Percentiles rank a stretch among this genome's conserved stretches.
These are phyloP conservation scores for Naganishia vaughanmartiniae DNA, from an alignment of 768 basidiomycete species.

Conservation along the genomic window DNA sequence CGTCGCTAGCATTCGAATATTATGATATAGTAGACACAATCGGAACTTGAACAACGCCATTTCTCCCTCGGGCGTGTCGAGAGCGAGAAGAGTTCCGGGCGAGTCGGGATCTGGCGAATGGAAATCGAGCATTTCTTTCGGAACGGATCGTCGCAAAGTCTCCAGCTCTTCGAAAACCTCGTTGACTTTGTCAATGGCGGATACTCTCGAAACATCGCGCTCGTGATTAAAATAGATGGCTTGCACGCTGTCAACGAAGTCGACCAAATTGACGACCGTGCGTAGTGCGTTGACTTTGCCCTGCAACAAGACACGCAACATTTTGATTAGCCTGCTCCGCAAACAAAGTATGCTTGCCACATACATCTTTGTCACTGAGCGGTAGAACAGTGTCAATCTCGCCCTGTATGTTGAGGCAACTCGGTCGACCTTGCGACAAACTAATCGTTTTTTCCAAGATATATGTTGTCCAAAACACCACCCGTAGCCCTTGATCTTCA, in stretches of 20 bases:
- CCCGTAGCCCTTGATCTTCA: slow-evolving; percentile 18
- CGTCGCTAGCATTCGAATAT: slow-evolving; percentile 26
- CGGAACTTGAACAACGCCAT: slow-evolving; percentile 16
- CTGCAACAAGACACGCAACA: neutral
- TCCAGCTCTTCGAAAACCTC: slow-evolving; percentile 6
- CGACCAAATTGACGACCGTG: slow-evolving; percentile 16
- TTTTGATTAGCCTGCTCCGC: neutral
- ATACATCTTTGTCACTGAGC: neutral
- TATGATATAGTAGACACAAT: slow-evolving; percentile 22
- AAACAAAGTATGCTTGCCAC: neutral
- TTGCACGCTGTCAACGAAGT: slow-evolving; percentile 15
- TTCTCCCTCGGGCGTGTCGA: slow-evolving; percentile 23
- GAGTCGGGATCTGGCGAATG: neutral
- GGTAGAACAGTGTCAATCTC: slow-evolving; percentile 27
- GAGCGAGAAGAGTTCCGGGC: slow-evolving; percentile 13
- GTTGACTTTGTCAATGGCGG: slow-evolving; percentile 7
- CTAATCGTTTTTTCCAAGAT: slow-evolving; percentile 24
- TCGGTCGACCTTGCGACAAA: slow-evolving; percentile 25
- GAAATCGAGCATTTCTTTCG: neutral
- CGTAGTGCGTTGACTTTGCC: slow-evolving; percentile 6
- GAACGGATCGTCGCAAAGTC: neutral
- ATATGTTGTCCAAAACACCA: slow-evolving; percentile 14
- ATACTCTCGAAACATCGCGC: slow-evolving; percentile 5
- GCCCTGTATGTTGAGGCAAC: slow-evolving; percentile 3
- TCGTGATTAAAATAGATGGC: slow-evolving; percentile 21